Evolutionary conservation across 2,329 filamentous ascomycete species (phyloP), one percentile per base, ranked within the genome.

Genomic region (Acarospora socialis): DNA sequence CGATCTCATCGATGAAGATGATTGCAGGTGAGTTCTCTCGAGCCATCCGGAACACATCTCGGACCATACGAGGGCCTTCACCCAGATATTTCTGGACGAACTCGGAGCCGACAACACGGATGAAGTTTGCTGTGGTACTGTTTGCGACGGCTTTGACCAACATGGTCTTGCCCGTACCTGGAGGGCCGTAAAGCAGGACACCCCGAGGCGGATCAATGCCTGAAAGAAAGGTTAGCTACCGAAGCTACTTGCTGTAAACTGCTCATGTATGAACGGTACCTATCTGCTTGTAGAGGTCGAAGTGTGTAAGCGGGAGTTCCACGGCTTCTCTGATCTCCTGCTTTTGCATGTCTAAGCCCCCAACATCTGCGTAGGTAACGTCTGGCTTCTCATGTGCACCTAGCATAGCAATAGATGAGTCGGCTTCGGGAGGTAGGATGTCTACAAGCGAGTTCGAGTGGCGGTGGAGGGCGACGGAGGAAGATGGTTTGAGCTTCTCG

Each of bases 1-100:
- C 90, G 47, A 98, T 94, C 58, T 98, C 90, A 54, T 98, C 90
- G 54, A 98, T 98, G 68, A 98, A 98, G 61, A 98, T 98, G 57
- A 98, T 98, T 37, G 86, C 81, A 0, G 90, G 90, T 1, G 84
- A 87, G 65, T 98, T 98, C 65, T 98, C 90, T 41, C 90, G 78
- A 21, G 90, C 90, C 90, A 98, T 98, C 41, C 90, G 73, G 72
- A 98, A 98, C 23, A 98, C 90, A 55, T 98, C 90, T 50, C 90
- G 82, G 33, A 98, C 90, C 90, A 98, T 98, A 45, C 90, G 82
- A 32, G 90, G 90, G 31, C 90, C 90, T 57, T 98, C 90, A 55
- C 90, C 90, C 2, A 98, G 70, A 51, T 98, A 98, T 62, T 98
- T 98, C 55, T 98, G 90, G 32, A 98, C 90, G 50, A 98, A 95